Evolutionary conservation across 2,329 filamentous ascomycete species (phyloP), one percentile per base, ranked within the genome.

Genomic region (Colletotrichum musicola): DNA sequence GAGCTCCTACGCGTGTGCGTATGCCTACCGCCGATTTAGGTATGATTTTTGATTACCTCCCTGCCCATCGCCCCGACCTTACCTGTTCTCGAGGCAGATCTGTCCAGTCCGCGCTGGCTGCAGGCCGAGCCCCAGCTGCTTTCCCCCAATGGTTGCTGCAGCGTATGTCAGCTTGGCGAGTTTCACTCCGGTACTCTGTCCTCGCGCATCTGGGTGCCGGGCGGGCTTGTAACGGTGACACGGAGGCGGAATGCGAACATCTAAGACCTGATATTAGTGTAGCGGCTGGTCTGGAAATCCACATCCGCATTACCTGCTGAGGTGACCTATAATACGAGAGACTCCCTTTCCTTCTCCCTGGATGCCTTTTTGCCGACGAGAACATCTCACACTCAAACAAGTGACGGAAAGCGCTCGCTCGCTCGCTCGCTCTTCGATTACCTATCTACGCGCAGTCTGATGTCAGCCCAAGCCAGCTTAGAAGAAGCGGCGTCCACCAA

Each of bases 291-390:
- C 47, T 14, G 42, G 60, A 40, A 53, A 44, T 20, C 44, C 27
- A 27, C 25, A 55, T 60, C 55, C 10, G 10, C 30, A 35, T 35
- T 35, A 35, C 30, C 30, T 35, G 6, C 30, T 35, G 30, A 35
- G 7, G 7, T 9, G 4, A 35, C 22, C 18, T 53, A 51, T 56
- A 61, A 68, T 55, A 65, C 55, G 22, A 30, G 56, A 46, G 56
- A 46, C 65, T 46, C 65, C 62, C 65, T 68, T 55, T 68, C 47
- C 50, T 60, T 55, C 50, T 68, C 62, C 62, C 65, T 66, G 55
- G 51, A 30, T 22, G 22, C 18, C 54, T 30, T 22, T 14, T 16
- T n/a, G 30, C 20, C 12, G 25, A 16, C 42, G 18, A 27, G 22
- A 56, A 22, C 10, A 4, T 49, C 42, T 27, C 25, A 18, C 9